Evolutionary conservation across 2,329 filamentous ascomycete species (phyloP).

Genomic region (Sordariomycetes sp.): DNA sequence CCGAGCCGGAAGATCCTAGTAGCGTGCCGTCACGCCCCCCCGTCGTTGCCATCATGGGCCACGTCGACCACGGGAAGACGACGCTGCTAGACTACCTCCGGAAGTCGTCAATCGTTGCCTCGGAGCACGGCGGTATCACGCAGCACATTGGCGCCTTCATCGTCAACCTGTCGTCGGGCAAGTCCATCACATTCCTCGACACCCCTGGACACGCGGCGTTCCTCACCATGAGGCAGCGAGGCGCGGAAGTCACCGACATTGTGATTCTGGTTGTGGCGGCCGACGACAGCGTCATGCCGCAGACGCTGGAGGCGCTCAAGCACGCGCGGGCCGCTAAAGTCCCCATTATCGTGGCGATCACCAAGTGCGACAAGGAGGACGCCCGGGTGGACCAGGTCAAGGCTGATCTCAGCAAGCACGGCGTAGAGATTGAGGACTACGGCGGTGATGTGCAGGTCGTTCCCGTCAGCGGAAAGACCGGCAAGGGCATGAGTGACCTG

Average conservation of each 20-base stretch:
- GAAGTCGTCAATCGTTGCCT: conserved; percentile 81
- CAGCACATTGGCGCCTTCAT: conserved; percentile 98
- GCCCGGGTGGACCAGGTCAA: conserved; percentile 78
- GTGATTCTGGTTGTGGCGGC: conserved; percentile 92
- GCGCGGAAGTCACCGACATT: conserved; percentile 93
- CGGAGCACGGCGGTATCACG: conserved; percentile 93
- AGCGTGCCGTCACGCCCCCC: conserved; percentile 67
- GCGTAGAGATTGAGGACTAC: conserved; percentile 86
- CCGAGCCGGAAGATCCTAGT: conserved; percentile 57
- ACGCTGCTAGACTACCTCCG: conserved; percentile 89
- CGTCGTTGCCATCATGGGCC: conserved; percentile 98
- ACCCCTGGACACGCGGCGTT: conserved; percentile 96
- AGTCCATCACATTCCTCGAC: conserved; percentile 90
- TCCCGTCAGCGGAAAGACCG: conserved; percentile 85
- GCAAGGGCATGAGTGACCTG: conserved; percentile 78
- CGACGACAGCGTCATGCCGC: conserved; percentile 94
- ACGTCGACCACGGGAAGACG: conserved; percentile 97
- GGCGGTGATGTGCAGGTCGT: conserved; percentile 93
- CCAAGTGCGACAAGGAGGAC: conserved; percentile 87
- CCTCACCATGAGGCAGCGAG: conserved; percentile 87
- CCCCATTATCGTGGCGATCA: conserved; percentile 95
- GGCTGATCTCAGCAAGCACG: conserved; percentile 70
- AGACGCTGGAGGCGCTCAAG: conserved; percentile 92
- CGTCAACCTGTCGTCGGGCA: conserved; percentile 75
- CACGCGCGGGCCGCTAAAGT: conserved; percentile 81